Evolutionary conservation across 495 filamentous ascomycete species (phyloP).

Genomic region (Amorphotheca resinae): DNA sequence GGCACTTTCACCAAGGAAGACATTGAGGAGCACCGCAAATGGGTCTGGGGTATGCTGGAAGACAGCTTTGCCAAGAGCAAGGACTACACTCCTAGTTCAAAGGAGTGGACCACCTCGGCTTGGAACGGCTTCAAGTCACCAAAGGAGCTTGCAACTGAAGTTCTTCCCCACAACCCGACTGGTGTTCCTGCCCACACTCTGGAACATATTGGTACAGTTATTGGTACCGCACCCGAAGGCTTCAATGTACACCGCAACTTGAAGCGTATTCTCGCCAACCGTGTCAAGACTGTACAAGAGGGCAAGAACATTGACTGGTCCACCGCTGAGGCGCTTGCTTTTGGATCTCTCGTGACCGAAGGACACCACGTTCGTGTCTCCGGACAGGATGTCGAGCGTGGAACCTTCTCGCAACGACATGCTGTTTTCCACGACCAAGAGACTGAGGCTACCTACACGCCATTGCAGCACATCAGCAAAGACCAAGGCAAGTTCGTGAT

Average conservation of each 20-base stretch:
- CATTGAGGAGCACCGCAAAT: conserved; percentile 97
- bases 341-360: conserved; percentile 79
- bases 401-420: conserved; percentile 97
- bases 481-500: conserved; percentile 93
- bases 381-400: conserved; percentile 97
- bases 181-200: conserved; percentile 58
- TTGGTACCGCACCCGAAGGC: conserved; percentile 64
- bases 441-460: conserved; percentile 82
- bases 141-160: conserved; percentile 90
- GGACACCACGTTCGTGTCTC: conserved; percentile 95
- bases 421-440: conserved; percentile 96
- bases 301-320: conserved; percentile 96
- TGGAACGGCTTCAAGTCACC: conserved; percentile 99
- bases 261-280: conserved; percentile 83
- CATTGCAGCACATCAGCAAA: conserved; percentile 74
- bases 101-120: conserved; percentile 96
- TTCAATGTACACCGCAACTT: conserved; percentile 89
- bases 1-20: conserved; percentile 94
- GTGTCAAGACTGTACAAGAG: conserved; percentile 85
- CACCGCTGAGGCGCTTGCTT: conserved; percentile 91
- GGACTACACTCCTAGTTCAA: conserved; percentile 90
- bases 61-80: conserved; percentile 94
- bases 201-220: conserved; percentile 64
- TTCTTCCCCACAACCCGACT: conserved; percentile 84
- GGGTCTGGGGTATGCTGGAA: conserved; percentile 98